A percentile compares a stretch with the other conserved stretches of the same genome.
These are phyloP conservation scores for Fusarium torulosum DNA, from an alignment of 2,329 filamentous ascomycete species.

Conservation along the genomic window DNA sequence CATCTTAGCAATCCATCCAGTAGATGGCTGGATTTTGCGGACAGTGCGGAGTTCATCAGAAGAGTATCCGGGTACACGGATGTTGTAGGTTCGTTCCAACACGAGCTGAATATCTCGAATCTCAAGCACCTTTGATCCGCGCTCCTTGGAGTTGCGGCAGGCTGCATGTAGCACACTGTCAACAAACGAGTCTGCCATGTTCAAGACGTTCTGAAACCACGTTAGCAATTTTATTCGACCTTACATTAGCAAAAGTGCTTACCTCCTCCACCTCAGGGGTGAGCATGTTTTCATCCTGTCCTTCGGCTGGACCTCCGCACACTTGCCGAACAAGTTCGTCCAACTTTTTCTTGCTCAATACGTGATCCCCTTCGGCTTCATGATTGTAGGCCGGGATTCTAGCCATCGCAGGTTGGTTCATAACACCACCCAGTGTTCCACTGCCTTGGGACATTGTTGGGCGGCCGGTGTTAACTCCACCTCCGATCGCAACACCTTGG, in stretches of 20 bases:
- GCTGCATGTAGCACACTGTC: slow-evolving; percentile 89
- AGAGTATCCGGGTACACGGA: slow-evolving; percentile 92
- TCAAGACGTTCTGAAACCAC: slow-evolving; percentile 78
- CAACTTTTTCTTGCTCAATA: slow-evolving; percentile 97
- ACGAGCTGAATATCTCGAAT: slow-evolving; percentile 87
- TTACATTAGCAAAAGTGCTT: slow-evolving; percentile 42
- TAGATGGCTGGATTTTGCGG: slow-evolving; percentile 88
- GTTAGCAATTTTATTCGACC: slow-evolving; percentile 33
- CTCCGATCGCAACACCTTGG: slow-evolving; percentile 76
- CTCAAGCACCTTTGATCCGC: slow-evolving; percentile 90
- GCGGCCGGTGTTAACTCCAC: slow-evolving; percentile 72
- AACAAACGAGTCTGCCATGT: slow-evolving; percentile 93
- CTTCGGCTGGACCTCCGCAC: slow-evolving; percentile 80
- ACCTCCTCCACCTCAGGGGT: slow-evolving; percentile 97
- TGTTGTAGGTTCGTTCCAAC: slow-evolving; percentile 87
- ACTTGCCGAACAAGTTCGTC: slow-evolving; percentile 96
- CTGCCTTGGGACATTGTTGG: slow-evolving; percentile 88
- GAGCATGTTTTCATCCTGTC: slow-evolving; percentile 80
- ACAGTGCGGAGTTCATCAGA: slow-evolving; percentile 95
- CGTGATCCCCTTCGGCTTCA: slow-evolving; percentile 90
- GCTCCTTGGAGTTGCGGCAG: slow-evolving; percentile 92
- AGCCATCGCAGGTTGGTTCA: slow-evolving; percentile 86
- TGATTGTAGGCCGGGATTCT: slow-evolving; percentile 87
- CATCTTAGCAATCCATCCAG: slow-evolving; percentile 96
- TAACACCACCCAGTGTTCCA: slow-evolving; percentile 81